Conservation (phyloP, 2,329 filamentous ascomycete species). For the Fonsecaea erecta region DNA sequence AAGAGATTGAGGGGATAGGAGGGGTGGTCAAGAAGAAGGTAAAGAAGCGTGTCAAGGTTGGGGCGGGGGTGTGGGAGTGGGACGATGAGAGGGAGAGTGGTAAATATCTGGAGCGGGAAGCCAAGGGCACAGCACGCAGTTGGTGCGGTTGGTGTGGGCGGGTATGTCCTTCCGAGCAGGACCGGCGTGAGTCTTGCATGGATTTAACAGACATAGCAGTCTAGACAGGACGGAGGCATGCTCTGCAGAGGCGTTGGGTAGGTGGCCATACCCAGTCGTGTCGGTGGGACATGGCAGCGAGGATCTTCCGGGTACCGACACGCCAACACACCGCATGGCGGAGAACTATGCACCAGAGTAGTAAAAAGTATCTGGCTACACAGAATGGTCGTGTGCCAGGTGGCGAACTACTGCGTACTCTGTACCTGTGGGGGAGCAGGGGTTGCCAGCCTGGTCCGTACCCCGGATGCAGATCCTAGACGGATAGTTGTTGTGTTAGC, state of each 20-base stretch:
- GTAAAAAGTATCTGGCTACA: conserved; percentile 3
- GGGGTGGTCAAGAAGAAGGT: conserved; percentile 85
- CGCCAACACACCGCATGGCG: background rate
- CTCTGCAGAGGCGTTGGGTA: background rate
- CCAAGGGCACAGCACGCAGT: conserved; percentile 69
- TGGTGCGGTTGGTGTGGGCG: conserved; percentile 94
- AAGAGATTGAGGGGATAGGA: conserved; percentile 90
- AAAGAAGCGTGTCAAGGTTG: conserved; percentile 80
- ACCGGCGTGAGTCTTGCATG: conserved; percentile 39
- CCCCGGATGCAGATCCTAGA: background rate
- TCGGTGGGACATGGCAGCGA: background rate
- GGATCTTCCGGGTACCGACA: background rate
- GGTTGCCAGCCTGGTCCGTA: background rate
- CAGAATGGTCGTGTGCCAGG: background rate
- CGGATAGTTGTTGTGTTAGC: background rate
- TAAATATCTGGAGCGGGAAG: conserved; percentile 71
- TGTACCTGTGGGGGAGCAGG: background rate
- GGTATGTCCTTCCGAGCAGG: conserved; percentile 66
- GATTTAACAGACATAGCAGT: conserved; percentile 7
- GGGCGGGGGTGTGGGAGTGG: conserved; percentile 83
- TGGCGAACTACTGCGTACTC: background rate
- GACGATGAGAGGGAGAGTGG: conserved; percentile 74
- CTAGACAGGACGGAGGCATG: background rate
- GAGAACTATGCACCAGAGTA: background rate
- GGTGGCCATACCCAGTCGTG: background rate